Evolutionary conservation across 257 asterid genomes (phyloP), one percentile per base, ranked within the genome.

Genomic region (Solanum boliviense): DNA sequence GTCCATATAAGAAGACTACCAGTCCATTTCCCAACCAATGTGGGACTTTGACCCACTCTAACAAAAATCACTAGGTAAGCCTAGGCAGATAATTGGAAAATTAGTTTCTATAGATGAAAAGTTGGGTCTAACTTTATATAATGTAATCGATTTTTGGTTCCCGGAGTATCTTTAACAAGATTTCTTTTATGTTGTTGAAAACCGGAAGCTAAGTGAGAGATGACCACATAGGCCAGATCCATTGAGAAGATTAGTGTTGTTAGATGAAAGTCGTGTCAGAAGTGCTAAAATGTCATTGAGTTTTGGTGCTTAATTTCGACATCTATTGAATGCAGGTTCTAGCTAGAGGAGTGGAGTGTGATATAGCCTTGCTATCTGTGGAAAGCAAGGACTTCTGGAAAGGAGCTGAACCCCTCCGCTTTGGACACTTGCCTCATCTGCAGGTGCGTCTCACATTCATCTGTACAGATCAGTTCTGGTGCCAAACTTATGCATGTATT

Each of bases 341-440:
- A 79, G 98, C 99, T 29, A 93, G 95, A 92, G 98, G 98, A 46
- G 91, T 96, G 86, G 99, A 96, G 89, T 96, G 99, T 88, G 99
- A 96, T 88, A 93, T 95, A 92, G 99, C 99, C 89, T 92, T 96
- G 88, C 96, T 96, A 87, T 92, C 95, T 21, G 98, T 96, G 78
- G 99, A 96, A 89, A 93, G 92, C 88, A 86, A 93, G 89, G 96
- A 94, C 67, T 96, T 96, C 87, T 96, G 99, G 99, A 90, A 93
- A 91, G 98, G 97, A 92, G 92, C 93, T 48, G 97, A 96, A 83
- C 96, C 99, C 76, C 98, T 96, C 85, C 90, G 84, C 29, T 92
- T 96, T 56, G 99, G 99, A 60, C 91, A 89, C 84, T 91, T 96
- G 93, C 99, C 99, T 67, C 93, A 89, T 87, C 90, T 96, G 91